These are phyloP conservation scores for Rosa hybrid DNA, from an alignment of 331 rosid genomes.

Conservation along the genomic window DNA sequence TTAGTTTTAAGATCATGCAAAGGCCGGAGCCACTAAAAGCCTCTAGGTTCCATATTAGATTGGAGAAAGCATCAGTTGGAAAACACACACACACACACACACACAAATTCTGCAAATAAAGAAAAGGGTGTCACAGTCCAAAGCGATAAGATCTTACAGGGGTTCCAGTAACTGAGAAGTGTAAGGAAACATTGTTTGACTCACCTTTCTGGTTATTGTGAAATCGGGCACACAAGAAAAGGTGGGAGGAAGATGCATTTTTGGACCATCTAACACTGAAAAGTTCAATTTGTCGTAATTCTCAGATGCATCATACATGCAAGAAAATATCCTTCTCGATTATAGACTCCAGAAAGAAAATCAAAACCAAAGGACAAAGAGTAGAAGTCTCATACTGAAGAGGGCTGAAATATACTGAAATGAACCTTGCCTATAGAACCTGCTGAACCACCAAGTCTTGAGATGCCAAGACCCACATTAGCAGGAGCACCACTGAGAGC, in stretches of 20 bases:
- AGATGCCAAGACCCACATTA: slow-evolving; percentile 84
- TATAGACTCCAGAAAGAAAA: background rate
- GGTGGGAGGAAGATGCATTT: slow-evolving; percentile 1
- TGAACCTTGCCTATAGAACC: slow-evolving; percentile 87
- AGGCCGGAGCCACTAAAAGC: background rate
- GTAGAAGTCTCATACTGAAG: background rate
- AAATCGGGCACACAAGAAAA: background rate
- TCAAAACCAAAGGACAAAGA: background rate
- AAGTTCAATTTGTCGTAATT: background rate
- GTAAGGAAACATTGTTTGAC: slow-evolving; percentile 1
- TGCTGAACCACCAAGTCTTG: slow-evolving; percentile 79
- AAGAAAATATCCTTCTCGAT: background rate
- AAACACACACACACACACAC: too few relatives aligned
- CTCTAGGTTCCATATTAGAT: background rate
- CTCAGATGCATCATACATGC: background rate
- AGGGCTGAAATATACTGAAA: slow-evolving; percentile 16
- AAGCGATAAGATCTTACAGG: background rate
- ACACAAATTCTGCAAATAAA: background rate
- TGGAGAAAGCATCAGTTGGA: background rate
- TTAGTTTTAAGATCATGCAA: background rate
- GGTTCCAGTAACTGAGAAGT: background rate
- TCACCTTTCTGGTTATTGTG: background rate
- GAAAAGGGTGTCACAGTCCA: background rate
- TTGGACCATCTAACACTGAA: background rate
- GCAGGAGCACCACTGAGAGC: slow-evolving; percentile 99